Percentiles rank a stretch among this genome's conserved stretches.
Conservation (phyloP, 139 green algal genomes). For the Coccomyxa sp. region DNA sequence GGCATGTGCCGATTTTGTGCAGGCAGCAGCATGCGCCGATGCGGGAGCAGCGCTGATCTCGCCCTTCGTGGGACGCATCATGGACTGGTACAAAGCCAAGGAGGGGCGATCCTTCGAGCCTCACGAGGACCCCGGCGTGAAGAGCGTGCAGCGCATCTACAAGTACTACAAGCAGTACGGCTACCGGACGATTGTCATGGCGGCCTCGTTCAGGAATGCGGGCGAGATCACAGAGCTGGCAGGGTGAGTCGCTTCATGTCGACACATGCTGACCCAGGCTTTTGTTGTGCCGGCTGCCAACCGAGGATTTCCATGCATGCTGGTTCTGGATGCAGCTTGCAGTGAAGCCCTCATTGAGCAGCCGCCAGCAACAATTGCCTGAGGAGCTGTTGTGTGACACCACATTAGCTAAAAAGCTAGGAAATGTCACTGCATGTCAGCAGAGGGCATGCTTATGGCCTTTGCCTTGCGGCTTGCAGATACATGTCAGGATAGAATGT, state of each 20-base stretch:
- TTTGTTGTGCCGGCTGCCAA: too few relatives aligned
- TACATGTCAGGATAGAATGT: background rate
- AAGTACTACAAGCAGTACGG: conserved; percentile 77
- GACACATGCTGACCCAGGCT: too few relatives aligned
- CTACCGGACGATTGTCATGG: conserved; percentile 85
- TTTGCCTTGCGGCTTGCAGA: background rate
- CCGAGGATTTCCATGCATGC: too few relatives aligned
- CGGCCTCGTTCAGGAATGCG: conserved; percentile 81
- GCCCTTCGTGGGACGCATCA: conserved; percentile 89
- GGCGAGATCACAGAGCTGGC: conserved; percentile 81
- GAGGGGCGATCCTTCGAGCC: conserved; percentile 49
- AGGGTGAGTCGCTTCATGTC: conserved; percentile 47
- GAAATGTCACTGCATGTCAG: too few relatives aligned
- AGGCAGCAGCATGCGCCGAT: conserved; percentile 81
- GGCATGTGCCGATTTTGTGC: conserved; percentile 7
- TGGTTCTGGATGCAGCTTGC: too few relatives aligned
- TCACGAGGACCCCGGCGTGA: conserved; percentile 72
- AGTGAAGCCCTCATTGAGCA: too few relatives aligned
- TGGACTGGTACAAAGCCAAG: conserved; percentile 80
- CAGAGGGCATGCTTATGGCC: background rate
- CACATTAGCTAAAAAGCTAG: too few relatives aligned
- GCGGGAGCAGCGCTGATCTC: conserved; percentile 78
- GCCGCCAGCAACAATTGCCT: too few relatives aligned
- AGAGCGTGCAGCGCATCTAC: conserved; percentile 74
- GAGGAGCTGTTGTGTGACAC: too few relatives aligned